Percentiles rank a stretch among this genome's conserved stretches.
Evolutionary conservation across 257 asterid species (phyloP).

Genomic region (Ophiorrhiza pumila): DNA sequence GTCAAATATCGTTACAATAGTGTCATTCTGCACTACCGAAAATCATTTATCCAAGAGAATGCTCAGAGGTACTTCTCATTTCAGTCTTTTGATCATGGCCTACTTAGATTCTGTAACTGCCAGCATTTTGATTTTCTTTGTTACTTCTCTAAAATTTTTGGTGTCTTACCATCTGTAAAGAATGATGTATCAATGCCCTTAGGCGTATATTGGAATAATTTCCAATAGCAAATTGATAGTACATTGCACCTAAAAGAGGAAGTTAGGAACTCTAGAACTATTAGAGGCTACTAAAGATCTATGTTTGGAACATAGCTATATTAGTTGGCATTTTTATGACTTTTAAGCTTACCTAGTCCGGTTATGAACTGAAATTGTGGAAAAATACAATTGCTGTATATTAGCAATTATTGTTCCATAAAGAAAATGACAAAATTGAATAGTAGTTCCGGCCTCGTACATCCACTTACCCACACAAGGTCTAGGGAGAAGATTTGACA

Average conservation of each 20-base stretch:
- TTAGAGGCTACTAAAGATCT: not conserved
- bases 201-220: not conserved
- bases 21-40: conserved; percentile 87
- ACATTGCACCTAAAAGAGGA: not conserved
- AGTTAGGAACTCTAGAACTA: not conserved
- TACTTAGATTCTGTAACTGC: not conserved
- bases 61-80: conserved; percentile 80
- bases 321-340: not conserved
- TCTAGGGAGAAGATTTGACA: not conserved
- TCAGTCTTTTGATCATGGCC: conserved; percentile 9
- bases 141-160: not conserved
- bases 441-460: not conserved
- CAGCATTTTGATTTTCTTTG: not conserved
- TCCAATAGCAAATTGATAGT: not conserved
- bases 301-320: not conserved
- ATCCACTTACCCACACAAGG: not conserved
- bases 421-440: not conserved
- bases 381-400: not conserved
- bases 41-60: conserved; percentile 93
- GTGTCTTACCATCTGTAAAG: not conserved
- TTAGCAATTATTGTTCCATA: not conserved
- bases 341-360: not conserved
- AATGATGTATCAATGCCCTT: not conserved
- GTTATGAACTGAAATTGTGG: not conserved
- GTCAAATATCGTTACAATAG: conserved; percentile 85